These are phyloP conservation scores for Colletotrichum australisinense DNA, from an alignment of 2,329 filamentous ascomycete genomes.

Conservation along the genomic window DNA sequence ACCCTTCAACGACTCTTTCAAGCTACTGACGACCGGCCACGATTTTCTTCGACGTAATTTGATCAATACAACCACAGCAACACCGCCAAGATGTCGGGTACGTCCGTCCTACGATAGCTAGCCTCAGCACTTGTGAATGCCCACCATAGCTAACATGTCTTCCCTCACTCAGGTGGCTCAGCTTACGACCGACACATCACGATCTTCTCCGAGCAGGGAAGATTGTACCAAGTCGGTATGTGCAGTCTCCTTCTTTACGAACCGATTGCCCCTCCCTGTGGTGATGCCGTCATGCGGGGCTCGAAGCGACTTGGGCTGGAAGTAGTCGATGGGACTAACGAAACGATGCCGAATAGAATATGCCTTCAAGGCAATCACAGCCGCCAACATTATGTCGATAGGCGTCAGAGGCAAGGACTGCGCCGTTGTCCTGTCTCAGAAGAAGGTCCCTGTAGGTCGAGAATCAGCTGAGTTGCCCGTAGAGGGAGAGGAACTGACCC, in stretches of 20 bases:
- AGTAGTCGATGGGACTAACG: slow-evolving; percentile 38
- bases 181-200: slow-evolving; percentile 99
- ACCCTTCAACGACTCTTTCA: slow-evolving; percentile 36
- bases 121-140: slow-evolving; percentile 28
- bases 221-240: slow-evolving; percentile 99
- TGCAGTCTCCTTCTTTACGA: slow-evolving; percentile 40
- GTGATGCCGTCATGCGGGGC: slow-evolving; percentile 33
- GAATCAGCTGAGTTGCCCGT: slow-evolving; percentile 25
- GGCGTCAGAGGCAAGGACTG: slow-evolving; percentile 97
- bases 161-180: slow-evolving; percentile 72
- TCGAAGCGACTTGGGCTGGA: slow-evolving; percentile 1
- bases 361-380: slow-evolving; percentile 99
- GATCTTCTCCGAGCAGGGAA: slow-evolving; percentile 98
- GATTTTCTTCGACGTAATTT: slow-evolving; percentile 31
- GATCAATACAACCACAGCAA: neutral
- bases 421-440: slow-evolving; percentile 96
- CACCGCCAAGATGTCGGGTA: slow-evolving; percentile 64
- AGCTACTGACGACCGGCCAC: slow-evolving; percentile 35
- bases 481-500: slow-evolving; percentile 46
- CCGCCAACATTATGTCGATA: slow-evolving; percentile 98
- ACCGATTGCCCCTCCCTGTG: slow-evolving; percentile 29
- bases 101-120: slow-evolving; percentile 41
- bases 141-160: slow-evolving; percentile 43
- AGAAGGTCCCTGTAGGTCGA: slow-evolving; percentile 93
- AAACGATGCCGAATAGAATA: slow-evolving; percentile 76